A percentile compares a stretch with the other conserved stretches of the same genome.
These are phyloP conservation scores for Pyrenula aspistea DNA, from an alignment of 495 filamentous ascomycete species.

Conservation along the genomic window DNA sequence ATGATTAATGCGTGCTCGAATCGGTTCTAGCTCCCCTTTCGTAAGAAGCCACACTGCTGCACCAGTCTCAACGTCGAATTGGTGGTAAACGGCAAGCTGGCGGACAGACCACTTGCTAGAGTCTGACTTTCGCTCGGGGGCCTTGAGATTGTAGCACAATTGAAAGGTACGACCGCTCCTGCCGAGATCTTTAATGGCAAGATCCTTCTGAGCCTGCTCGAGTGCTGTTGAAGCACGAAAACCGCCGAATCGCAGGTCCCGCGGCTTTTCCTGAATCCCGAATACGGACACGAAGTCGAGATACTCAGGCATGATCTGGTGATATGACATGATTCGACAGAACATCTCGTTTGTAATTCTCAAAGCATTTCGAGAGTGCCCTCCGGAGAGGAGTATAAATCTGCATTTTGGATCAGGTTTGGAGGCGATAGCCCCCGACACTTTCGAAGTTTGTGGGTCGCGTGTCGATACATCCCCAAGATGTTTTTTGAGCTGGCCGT, in stretches of 20 bases:
- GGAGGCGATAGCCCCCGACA: conserved; percentile 8
- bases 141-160: conserved; percentile 28
- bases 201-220: conserved; percentile 1
- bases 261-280: conserved; percentile 16
- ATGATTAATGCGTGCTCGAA: conserved; percentile 20
- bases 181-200: too few species aligned
- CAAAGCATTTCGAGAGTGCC: conserved; percentile 12
- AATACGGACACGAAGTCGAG: conserved; percentile 30
- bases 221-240: conserved; percentile 13
- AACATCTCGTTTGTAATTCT: conserved; percentile 19
- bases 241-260: conserved; percentile 16
- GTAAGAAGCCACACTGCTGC: conserved; percentile 20
- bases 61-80: conserved; percentile 27
- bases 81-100: conserved; percentile 27
- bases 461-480: conserved; percentile 4
- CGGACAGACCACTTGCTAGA: conserved; percentile 37
- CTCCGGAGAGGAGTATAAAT: conserved; percentile 12
- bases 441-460: neutral
- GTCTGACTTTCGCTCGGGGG: conserved; percentile 8
- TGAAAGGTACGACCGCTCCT: conserved; percentile 25
- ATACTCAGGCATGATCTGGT: conserved; percentile 31
- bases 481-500: conserved; percentile 7
- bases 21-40: conserved; percentile 12
- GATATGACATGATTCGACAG: conserved; percentile 21
- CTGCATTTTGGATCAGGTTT: conserved; percentile 16